Percentiles rank a stretch among this genome's conserved stretches.
Conservation (phyloP, 2,329 filamentous ascomycete genomes). For the Zymoseptoria pseudotritici region DNA sequence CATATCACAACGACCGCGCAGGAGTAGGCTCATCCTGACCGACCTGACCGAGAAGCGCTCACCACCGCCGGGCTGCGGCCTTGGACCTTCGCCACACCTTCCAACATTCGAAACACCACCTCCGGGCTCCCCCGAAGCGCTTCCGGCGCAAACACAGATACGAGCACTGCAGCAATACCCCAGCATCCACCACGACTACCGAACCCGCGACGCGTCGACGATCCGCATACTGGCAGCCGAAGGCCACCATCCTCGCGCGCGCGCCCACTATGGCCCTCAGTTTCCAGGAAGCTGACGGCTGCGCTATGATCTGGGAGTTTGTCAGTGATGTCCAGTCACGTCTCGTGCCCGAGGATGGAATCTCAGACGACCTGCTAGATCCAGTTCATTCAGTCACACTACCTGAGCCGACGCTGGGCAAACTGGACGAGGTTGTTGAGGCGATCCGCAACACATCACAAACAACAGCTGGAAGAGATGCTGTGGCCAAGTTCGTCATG, state of each 20-base stretch:
- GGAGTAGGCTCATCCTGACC: not conserved
- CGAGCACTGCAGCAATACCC: not conserved
- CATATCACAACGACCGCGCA: not conserved
- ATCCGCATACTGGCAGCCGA: not conserved
- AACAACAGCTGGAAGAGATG: constrained; percentile 70
- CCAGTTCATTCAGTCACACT: constrained; percentile 62
- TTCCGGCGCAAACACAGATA: not conserved
- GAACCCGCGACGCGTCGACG: not conserved
- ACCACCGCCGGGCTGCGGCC: not conserved
- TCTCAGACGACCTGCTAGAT: constrained; percentile 84
- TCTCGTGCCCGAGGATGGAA: constrained; percentile 65
- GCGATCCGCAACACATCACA: constrained; percentile 72
- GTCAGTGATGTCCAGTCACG: constrained; percentile 78
- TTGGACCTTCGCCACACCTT: not conserved
- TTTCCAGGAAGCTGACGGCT: constrained; percentile 95
- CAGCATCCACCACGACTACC: not conserved
- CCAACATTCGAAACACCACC: not conserved
- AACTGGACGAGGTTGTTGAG: constrained; percentile 75
- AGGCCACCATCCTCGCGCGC: not conserved
- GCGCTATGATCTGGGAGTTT: constrained; percentile 90
- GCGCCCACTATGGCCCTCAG: constrained; percentile 70
- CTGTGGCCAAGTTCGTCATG: constrained; percentile 79
- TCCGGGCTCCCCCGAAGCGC: not conserved
- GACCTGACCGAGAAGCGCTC: not conserved
- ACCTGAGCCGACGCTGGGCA: constrained; percentile 71